Evolutionary conservation across 176 grass and related monocot genomes (phyloP).

Genomic region (Rhynchospora breviuscula): DNA sequence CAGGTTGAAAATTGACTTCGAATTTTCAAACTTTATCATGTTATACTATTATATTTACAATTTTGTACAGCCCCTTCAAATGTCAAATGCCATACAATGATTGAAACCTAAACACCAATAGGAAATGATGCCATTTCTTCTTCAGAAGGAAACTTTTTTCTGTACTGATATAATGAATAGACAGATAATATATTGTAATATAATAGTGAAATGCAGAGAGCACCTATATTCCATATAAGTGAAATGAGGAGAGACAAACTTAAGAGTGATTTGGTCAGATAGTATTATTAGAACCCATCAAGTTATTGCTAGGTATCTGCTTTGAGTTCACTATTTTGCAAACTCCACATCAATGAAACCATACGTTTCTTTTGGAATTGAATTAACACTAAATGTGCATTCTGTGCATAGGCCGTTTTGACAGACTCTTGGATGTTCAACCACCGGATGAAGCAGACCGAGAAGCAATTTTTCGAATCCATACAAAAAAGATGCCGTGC

Average conservation of each 20-base stretch:
- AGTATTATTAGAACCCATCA: background rate
- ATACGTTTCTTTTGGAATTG: background rate
- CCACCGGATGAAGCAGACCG: slow-evolving; percentile 66
- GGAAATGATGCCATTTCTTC: background rate
- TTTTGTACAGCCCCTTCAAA: background rate
- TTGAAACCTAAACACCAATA: background rate
- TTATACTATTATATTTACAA: background rate
- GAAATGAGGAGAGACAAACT: background rate
- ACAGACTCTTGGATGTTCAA: slow-evolving; percentile 80
- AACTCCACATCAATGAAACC: background rate
- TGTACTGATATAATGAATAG: background rate
- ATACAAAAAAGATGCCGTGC: slow-evolving; percentile 57
- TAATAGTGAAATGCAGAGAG: background rate
- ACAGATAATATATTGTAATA: background rate
- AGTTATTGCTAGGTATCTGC: background rate
- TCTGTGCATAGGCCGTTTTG: slow-evolving; percentile 62
- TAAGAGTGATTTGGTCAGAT: background rate
- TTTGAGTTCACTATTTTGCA: background rate
- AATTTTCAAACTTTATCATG: background rate
- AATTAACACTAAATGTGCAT: background rate
- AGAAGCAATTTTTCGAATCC: slow-evolving; percentile 69
- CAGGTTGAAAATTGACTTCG: slow-evolving; percentile 39
- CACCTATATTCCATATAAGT: background rate
- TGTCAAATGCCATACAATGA: background rate
- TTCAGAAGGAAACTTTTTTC: background rate